A percentile compares a stretch with the other conserved stretches of the same genome.
These are phyloP conservation scores for Starmerella powellii DNA, from an alignment of 805 yeast species.

Conservation along the genomic window DNA sequence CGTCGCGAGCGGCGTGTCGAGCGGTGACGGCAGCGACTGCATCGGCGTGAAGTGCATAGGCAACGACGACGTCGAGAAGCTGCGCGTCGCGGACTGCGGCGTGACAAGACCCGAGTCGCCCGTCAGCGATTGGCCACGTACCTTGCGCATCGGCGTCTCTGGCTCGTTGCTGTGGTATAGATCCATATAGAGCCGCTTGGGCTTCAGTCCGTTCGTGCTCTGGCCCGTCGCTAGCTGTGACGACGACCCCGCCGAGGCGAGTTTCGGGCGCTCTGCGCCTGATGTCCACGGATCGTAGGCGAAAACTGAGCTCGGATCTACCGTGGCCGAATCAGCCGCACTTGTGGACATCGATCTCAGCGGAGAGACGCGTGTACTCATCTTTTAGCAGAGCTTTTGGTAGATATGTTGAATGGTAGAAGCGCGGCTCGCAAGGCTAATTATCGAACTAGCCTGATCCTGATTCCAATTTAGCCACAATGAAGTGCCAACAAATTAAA, in stretches of 20 bases:
- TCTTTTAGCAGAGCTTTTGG: too few relatives aligned
- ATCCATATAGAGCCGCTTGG: too few relatives aligned
- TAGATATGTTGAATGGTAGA: too few relatives aligned
- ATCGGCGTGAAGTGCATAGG: conserved; percentile 8
- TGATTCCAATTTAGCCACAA: too few relatives aligned
- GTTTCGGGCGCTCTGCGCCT: too few relatives aligned
- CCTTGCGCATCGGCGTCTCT: conserved; percentile 17
- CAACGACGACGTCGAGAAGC: conserved; percentile 15
- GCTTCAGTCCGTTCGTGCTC: background rate
- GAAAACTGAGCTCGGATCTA: conserved; percentile 9
- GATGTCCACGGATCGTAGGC: conserved; percentile 5
- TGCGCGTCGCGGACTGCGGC: conserved; percentile 15
- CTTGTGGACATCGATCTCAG: background rate
- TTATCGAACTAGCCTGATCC: background rate
- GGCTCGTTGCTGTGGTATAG: conserved; percentile 1
- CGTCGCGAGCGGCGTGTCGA: conserved; percentile 19
- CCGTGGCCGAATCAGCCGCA: background rate
- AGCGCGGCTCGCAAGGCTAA: too few relatives aligned
- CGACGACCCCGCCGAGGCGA: too few relatives aligned
- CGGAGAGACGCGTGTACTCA: background rate
- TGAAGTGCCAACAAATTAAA: too few relatives aligned
- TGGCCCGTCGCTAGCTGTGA: background rate
- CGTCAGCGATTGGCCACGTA: conserved; percentile 10
- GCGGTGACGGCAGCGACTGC: conserved; percentile 13
- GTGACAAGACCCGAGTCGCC: conserved; percentile 12